Evolutionary conservation across 805 yeast species (phyloP).

Genomic region (Kodamaea kaohsiungensis): DNA sequence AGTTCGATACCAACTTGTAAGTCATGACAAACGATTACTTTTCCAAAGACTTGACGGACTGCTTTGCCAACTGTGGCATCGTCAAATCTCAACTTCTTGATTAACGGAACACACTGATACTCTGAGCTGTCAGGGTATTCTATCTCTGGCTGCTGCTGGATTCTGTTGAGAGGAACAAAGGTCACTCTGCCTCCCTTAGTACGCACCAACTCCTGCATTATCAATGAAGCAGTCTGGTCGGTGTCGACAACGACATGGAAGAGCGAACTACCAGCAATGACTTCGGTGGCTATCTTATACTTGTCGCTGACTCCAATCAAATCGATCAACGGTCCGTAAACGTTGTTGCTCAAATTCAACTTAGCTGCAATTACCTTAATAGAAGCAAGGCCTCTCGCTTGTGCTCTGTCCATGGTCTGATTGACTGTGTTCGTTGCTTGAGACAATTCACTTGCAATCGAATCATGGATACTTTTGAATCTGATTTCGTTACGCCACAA

Average conservation of each 20-base stretch:
- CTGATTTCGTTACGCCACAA: constrained; percentile 82
- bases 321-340: constrained; percentile 85
- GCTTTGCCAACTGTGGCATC: constrained; percentile 58
- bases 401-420: constrained; percentile 74
- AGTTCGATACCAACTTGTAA: constrained; percentile 67
- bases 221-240: constrained; percentile 75
- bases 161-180: constrained; percentile 82
- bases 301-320: constrained; percentile 78
- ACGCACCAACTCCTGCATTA: constrained; percentile 74
- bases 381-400: constrained; percentile 67
- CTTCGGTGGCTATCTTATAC: constrained; percentile 84
- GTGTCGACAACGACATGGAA: constrained; percentile 89
- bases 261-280: constrained; percentile 81
- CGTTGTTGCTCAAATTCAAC: constrained; percentile 58
- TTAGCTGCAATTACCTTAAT: constrained; percentile 63
- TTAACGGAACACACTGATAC: constrained; percentile 71
- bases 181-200: constrained; percentile 83
- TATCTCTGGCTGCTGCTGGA: constrained; percentile 40
- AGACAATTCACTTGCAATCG: constrained; percentile 54
- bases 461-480: constrained; percentile 54
- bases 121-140: constrained; percentile 59
- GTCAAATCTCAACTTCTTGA: constrained; percentile 69
- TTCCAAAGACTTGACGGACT: constrained; percentile 77
- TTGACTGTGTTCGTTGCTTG: constrained; percentile 60
- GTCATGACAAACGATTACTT: constrained; percentile 72